Evolutionary conservation across 345 rosid genomes (phyloP).

Genomic region (Brassica incana): DNA sequence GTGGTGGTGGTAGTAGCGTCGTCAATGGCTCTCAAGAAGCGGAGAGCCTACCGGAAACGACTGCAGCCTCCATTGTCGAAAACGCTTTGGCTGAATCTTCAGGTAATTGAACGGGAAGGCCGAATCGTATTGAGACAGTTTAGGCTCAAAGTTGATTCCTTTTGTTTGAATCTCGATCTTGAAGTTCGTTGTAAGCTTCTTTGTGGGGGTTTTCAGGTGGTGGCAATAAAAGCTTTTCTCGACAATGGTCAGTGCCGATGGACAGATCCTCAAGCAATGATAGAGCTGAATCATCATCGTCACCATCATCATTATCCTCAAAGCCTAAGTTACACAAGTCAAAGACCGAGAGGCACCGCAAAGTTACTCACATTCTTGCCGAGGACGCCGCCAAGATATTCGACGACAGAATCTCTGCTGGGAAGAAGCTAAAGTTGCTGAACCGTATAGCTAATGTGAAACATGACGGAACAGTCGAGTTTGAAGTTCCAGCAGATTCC

Average conservation of each 20-base stretch:
- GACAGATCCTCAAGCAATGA: constrained; percentile 39
- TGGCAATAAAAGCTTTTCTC: constrained; percentile 46
- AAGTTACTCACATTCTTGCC: constrained; percentile 58
- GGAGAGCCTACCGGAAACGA: constrained; percentile 32
- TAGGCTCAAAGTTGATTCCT: neutral
- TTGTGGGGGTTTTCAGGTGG: constrained; percentile 14
- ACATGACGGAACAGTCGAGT: constrained; percentile 92
- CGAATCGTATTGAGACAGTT: neutral
- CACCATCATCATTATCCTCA: constrained; percentile 35
- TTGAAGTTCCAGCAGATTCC: constrained; percentile 79
- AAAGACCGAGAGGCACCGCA: constrained; percentile 63
- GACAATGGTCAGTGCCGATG: constrained; percentile 38
- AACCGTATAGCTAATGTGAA: constrained; percentile 92
- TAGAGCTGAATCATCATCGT: constrained; percentile 41
- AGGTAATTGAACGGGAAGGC: constrained; percentile 26
- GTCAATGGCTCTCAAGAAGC: constrained; percentile 38
- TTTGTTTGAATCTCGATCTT: neutral
- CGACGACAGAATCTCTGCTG: constrained; percentile 64
- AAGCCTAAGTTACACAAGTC: constrained; percentile 62
- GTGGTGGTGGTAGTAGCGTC: constrained; percentile 14
- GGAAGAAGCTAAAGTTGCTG: constrained; percentile 75
- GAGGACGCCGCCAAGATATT: constrained; percentile 80
- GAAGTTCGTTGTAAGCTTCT: too few species aligned
- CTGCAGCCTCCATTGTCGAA: constrained; percentile 34
- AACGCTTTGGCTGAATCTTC: constrained; percentile 45